phyloP scores from a whole-genome alignment of 345 rosid genomes.

The Euclidium syriacum region DNA sequence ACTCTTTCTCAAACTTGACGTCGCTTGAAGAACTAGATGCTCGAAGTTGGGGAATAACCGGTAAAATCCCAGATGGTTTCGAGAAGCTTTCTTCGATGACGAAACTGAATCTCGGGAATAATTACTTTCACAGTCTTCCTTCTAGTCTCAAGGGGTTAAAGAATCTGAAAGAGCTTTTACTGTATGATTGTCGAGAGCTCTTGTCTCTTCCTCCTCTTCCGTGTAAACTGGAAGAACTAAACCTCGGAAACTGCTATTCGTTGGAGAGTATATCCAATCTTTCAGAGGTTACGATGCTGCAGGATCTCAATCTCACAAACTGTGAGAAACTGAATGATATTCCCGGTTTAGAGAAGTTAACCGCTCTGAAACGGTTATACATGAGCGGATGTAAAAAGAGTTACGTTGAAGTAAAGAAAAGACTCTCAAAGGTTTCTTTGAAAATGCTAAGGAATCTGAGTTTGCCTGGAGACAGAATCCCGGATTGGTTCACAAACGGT shows the following conservation, averaged over 20 bases:
- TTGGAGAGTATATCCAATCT: constrained; percentile 23
- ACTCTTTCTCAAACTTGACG: background rate
- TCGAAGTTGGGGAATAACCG: constrained; percentile 16
- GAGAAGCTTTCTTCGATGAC: constrained; percentile 7
- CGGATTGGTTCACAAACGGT: constrained; percentile 49
- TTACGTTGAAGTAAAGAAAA: constrained; percentile 2
- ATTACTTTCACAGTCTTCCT: constrained; percentile 19
- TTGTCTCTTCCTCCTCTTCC: constrained; percentile 25
- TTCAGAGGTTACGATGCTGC: background rate
- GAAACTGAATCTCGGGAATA: constrained; percentile 15
- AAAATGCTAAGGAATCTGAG: constrained; percentile 40
- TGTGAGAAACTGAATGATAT: constrained; percentile 12
- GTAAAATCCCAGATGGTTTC: constrained; percentile 20
- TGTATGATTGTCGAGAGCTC: constrained; percentile 32
- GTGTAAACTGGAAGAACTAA: background rate
- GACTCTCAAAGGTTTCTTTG: constrained; percentile 31
- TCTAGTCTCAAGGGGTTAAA: constrained; percentile 9
- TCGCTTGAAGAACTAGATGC: constrained; percentile 5
- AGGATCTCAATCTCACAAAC: constrained; percentile 17
- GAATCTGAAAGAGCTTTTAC: constrained; percentile 9
- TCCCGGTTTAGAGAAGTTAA: constrained; percentile 17
- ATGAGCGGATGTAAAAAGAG: constrained; percentile 6
- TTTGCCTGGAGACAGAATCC: constrained; percentile 55
- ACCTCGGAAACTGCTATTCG: constrained; percentile 23
- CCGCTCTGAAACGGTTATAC: constrained; percentile 7